A percentile compares a stretch with the other conserved stretches of the same genome.
phyloP scores from a whole-genome alignment of 2,329 filamentous ascomycete genomes.

The Aspergillus viridinutans region DNA sequence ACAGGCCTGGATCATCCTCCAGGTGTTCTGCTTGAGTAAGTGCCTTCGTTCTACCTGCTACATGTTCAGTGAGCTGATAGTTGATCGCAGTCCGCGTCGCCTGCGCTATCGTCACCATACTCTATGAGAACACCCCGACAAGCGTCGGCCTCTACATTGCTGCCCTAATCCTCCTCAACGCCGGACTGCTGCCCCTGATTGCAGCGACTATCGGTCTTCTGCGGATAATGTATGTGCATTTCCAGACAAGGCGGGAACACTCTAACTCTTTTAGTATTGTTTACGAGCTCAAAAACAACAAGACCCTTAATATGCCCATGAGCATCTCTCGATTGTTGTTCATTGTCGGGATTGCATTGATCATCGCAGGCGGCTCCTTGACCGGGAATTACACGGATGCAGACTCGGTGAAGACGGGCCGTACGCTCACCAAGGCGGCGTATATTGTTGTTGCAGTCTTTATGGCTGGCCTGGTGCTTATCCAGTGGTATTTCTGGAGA shows the following conservation, averaged over 20 bases:
- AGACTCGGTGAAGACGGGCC: conserved; percentile 7
- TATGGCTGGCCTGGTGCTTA: conserved; percentile 11
- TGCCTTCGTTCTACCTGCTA: background rate
- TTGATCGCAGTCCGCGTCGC: conserved; percentile 13
- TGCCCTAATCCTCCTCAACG: conserved; percentile 16
- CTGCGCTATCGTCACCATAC: conserved; percentile 14
- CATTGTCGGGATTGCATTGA: conserved; percentile 14
- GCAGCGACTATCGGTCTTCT: conserved; percentile 21
- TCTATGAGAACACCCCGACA: conserved; percentile 10
- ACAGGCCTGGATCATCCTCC: conserved; percentile 17
- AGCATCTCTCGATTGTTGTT: conserved; percentile 16
- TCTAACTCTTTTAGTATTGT: conserved; percentile 2
- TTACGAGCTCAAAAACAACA: conserved; percentile 3
- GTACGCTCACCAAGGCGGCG: conserved; percentile 17
- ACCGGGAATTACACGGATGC: conserved; percentile 13
- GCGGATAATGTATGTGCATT: conserved; percentile 17
- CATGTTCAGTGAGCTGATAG: background rate
- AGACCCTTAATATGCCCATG: conserved; percentile 4
- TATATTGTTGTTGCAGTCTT: conserved; percentile 19
- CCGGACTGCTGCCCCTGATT: conserved; percentile 22
- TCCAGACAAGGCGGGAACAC: background rate
- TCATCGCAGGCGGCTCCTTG: conserved; percentile 16
- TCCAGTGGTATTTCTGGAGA: conserved; percentile 19
- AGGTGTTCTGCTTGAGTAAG: conserved; percentile 18
- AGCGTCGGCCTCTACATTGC: conserved; percentile 14